Evolutionary conservation across 768 basidiomycete genomes (phyloP).

Genomic region (Mrakia gelida): DNA sequence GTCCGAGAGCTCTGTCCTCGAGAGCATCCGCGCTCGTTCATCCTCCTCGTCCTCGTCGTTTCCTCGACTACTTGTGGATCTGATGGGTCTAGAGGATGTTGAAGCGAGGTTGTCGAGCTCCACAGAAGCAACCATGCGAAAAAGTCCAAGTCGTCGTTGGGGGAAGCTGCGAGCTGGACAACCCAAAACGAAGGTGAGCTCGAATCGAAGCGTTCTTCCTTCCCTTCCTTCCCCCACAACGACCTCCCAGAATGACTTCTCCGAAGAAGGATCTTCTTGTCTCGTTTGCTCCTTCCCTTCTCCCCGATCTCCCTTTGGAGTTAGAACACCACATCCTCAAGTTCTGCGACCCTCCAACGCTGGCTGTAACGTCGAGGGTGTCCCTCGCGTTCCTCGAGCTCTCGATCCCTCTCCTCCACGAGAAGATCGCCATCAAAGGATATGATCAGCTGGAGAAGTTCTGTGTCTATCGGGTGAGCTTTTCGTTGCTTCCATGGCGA

Average conservation of each 20-base stretch:
- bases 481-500: no score
- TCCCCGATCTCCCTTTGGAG: not conserved
- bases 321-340: not conserved
- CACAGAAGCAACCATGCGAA: not conserved
- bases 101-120: slow-evolving; percentile 22
- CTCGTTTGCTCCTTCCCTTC: not conserved
- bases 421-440: not conserved
- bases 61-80: not conserved
- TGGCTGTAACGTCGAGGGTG: not conserved
- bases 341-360: not conserved
- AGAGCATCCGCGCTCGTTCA: slow-evolving; percentile 2
- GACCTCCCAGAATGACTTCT: not conserved
- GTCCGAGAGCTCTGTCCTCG: slow-evolving; percentile 11
- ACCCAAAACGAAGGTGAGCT: no score
- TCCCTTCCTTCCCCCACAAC: not conserved
- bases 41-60: slow-evolving; percentile 13
- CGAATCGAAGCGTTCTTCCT: no score
- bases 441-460: not conserved
- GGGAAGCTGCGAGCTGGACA: no score
- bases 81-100: not conserved
- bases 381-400: not conserved
- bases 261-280: not conserved
- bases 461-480: not conserved
- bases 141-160: no score
- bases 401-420: not conserved